Evolutionary conservation across 2,329 filamentous ascomycete species (phyloP), one percentile per base, ranked within the genome.

Genomic region (Diaporthe nobilis): DNA sequence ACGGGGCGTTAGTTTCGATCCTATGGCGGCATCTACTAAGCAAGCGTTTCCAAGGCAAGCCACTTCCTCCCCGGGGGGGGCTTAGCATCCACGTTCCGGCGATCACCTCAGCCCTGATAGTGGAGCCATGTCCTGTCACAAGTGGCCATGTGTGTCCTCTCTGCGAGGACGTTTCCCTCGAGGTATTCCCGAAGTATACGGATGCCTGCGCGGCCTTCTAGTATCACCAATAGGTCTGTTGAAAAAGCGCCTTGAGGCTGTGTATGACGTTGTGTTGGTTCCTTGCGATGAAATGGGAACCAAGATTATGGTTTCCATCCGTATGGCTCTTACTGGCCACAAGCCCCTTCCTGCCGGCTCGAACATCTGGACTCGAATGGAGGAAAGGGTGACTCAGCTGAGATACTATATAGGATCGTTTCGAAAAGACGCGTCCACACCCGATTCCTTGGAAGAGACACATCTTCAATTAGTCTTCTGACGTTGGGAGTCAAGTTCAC

Each of bases 91-190:
- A 20, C 22, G 65, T 70, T 70, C 28, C 65, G 28, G 49, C 15
- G 5, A 42, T 42, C 22, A 42, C 51, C n/a, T 70, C 65, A 70
- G 65, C 65, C 65, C 65, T 70, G 65, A 70, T 70, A 28, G 65
- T 55, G 65, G 65, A 70, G 49, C 34, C 65, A 12, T 51, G 13
- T 22, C n/a, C 34, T 39, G 49, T 42, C 47, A 55, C 47, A 53
- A 31, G 25, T 20, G 9, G 31, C 47, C 31, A 13, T 28, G 34
- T 42, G 65, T 6, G 3, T 28, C 39, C 8, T 55, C 31, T 37
- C 22, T 28, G 15, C 1, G 15, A 31, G 13, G 49, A 20, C 10
- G 9, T 10, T 12, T n/a, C 10, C 34, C 3, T 42, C 17, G n/a
- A 39, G 20, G 65, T 55, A 55, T 15, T 13, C 5, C 17, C 20